Evolutionary conservation across 139 green algal species (phyloP), one percentile per base, ranked within the genome.

Genomic region (Coelastrella sp.): DNA sequence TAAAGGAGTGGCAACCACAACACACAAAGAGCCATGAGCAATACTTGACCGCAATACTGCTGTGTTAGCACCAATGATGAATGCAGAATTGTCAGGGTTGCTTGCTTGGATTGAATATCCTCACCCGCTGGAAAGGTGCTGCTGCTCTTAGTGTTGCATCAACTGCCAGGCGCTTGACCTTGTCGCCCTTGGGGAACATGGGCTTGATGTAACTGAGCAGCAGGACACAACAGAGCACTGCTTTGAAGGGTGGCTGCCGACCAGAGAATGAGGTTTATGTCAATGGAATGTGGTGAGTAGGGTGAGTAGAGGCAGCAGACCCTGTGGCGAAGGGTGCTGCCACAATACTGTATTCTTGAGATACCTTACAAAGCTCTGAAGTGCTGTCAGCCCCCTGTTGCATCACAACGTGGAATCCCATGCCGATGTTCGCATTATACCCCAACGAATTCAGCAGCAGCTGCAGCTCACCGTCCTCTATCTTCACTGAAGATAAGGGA

Each of bases 401-500:
- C 35, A 49, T 49, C 35, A 49, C 3, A 49, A 1, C 35, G 35
- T 49, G 35, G 1, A 49, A 49, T 49, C 35, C 35, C 35, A 49
- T 49, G 35, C 35, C 35, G 35, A 49, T 49, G 35, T 49, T 5
- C 35, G 35, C 1, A 49, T 3, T 49, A 49, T 49, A 49, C 35
- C 35, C 1, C 35, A 49, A 49, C 35, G 3, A 49, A 49, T 49
- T 3, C 35, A 49, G 35, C 35, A 49, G 35, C 35, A 49, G 35
- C 35, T 49, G 35, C 35, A 49, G 35, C 35, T 72, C 63, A 88
- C 84, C 84, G 93, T 17, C 96, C 96, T 60, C 96, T 92, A 91
- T 99, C 96, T 59, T 99, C 97, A 8, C 88, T 97, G 96, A 99
- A 99, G 90, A 99, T 99, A 68, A 99, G 91, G 65, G 96, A 98